These are phyloP conservation scores for Cadophora luteo-olivacea DNA, from an alignment of 2,329 filamentous ascomycete species.

Conservation along the genomic window DNA sequence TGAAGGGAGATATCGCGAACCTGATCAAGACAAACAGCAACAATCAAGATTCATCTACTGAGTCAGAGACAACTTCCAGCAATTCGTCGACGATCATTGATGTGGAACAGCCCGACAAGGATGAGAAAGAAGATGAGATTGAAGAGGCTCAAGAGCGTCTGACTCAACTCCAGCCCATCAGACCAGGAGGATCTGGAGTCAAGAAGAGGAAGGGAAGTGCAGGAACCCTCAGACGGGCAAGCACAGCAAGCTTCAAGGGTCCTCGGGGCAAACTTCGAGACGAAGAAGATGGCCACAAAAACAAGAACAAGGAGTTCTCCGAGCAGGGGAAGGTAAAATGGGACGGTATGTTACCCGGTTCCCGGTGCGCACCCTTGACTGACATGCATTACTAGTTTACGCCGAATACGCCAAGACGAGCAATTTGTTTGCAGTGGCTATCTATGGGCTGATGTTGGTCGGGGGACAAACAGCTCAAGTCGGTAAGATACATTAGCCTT, in stretches of 20 bases:
- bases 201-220: slow-evolving; percentile 73
- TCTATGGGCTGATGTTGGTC: slow-evolving; percentile 81
- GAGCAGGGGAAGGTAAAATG: slow-evolving; percentile 99
- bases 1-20: slow-evolving; percentile 88
- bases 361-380: slow-evolving; percentile 30
- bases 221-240: slow-evolving; percentile 85
- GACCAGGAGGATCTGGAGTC: slow-evolving; percentile 54
- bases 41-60: slow-evolving; percentile 53
- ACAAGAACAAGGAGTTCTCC: slow-evolving; percentile 81
- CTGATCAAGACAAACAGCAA: slow-evolving; percentile 78
- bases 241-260: slow-evolving; percentile 87
- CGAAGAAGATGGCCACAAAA: slow-evolving; percentile 78
- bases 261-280: slow-evolving; percentile 84
- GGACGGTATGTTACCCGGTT: slow-evolving; percentile 55
- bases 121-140: slow-evolving; percentile 65
- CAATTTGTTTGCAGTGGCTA: slow-evolving; percentile 80
- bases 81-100: slow-evolving; percentile 65
- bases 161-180: slow-evolving; percentile 79
- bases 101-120: slow-evolving; percentile 53
- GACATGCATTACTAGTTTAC: slow-evolving; percentile 65
- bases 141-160: slow-evolving; percentile 81
- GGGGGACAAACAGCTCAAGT: slow-evolving; percentile 84
- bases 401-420: slow-evolving; percentile 93
- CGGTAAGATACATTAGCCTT: slow-evolving; percentile 54
- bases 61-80: slow-evolving; percentile 55